Evolutionary conservation across 78 protist genomes (phyloP), one percentile per base, ranked within the genome.

Genomic region (Planoprotostelium fungivorum): DNA sequence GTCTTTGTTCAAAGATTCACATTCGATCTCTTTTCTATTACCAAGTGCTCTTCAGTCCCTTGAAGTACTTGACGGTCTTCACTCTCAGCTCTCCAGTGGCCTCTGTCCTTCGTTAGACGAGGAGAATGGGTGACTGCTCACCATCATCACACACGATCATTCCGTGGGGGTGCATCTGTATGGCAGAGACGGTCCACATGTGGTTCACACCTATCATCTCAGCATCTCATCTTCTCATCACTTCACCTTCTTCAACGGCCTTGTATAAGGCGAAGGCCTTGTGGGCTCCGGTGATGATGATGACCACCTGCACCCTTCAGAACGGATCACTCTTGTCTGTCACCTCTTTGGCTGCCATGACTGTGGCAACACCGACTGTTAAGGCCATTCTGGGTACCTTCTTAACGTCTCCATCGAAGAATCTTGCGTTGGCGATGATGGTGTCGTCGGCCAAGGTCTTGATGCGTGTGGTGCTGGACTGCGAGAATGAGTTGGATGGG

Each of bases 281-380:
- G 89, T 89, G 87, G 28, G 89, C 93, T 63, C 98, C 98, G n/a
- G 97, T 95, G 38, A 96, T 89, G 35, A 96, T 86, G 31, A 96
- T 34, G 0, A 95, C 36, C n/a, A 96, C 95, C 73, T 51, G 73
- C 5, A 25, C 31, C 16, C 16, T 51, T 51, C 73, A 25, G 31
- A 51, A 16, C 5, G 5, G 73, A 51, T 25, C 16, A 51, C 5
- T 25, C 16, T 25, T 25, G 73, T 51, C 5, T 51, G 16, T 51
- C 73, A 51, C 73, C 83, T 96, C 98, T 16, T 91, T 37, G 38
- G 98, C 92, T 38, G 95, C 97, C 94, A 97, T 84, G 34, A 97
- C 92, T 10, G 99, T 97, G 0, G 94, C 97, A 29, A 97, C 98
- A 31, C 99, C 99, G 35, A 96, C 97, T 0, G 99, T 96, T 34